Evolutionary conservation across 176 grass and related monocot genomes (phyloP).

Genomic region (Coix lacrymajobi): DNA sequence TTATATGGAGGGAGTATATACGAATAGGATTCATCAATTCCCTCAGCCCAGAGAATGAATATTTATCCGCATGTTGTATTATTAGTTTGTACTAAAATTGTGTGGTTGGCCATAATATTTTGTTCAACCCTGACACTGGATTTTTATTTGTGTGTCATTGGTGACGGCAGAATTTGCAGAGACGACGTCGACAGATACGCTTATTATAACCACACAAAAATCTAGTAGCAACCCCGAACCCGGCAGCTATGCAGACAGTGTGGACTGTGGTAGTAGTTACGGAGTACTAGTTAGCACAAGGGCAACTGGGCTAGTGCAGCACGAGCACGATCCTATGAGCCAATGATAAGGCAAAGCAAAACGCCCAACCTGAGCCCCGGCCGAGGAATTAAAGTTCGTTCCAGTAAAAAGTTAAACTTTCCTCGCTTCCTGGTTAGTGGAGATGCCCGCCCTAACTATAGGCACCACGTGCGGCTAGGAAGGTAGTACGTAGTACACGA

Average conservation of each 20-base stretch:
- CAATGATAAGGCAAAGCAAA: background rate
- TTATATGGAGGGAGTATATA: too few relatives aligned
- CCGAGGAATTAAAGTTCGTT: background rate
- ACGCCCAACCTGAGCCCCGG: background rate
- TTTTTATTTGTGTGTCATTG: too few relatives aligned
- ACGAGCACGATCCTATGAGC: background rate
- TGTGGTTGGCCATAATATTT: too few relatives aligned
- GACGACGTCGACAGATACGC: background rate
- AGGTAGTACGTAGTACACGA: too few relatives aligned
- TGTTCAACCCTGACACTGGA: too few relatives aligned
- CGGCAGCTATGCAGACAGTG: background rate
- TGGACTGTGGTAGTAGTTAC: too few relatives aligned
- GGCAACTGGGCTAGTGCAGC: background rate
- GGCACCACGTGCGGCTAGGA: background rate
- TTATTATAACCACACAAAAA: background rate
- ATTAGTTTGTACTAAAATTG: background rate
- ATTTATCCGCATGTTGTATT: background rate
- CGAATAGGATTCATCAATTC: background rate
- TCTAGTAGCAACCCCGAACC: background rate
- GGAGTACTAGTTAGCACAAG: background rate
- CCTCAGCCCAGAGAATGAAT: background rate
- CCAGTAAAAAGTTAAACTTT: background rate
- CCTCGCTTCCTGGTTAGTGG: background rate
- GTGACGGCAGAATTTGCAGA: constrained; percentile 19
- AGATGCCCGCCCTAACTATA: background rate